Conservation (phyloP, 2,329 filamentous ascomycete species). For the Cephalotrichum gorgonifer region DNA sequence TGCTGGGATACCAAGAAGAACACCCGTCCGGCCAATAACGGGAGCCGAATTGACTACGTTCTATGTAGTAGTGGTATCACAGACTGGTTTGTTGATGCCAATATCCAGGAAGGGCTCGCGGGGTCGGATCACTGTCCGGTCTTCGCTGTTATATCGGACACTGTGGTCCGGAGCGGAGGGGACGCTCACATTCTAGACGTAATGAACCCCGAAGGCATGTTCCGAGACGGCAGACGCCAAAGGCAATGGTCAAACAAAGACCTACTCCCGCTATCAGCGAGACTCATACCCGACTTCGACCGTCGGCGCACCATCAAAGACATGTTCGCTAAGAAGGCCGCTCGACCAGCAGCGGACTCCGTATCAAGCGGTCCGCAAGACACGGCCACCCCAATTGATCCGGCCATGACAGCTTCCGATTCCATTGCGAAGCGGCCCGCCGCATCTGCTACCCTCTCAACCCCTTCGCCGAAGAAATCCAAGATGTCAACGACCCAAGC, state of each 20-base stretch:
- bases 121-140: conserved; percentile 97
- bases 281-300: conserved; percentile 79
- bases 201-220: conserved; percentile 68
- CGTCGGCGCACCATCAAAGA: conserved; percentile 77
- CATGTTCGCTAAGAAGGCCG: conserved; percentile 65
- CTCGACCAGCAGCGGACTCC: conserved; percentile 19
- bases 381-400: background rate
- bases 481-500: conserved; percentile 14
- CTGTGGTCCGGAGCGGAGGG: conserved; percentile 38
- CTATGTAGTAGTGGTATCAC: conserved; percentile 72
- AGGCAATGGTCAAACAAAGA: conserved; percentile 58
- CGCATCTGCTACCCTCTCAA: conserved; percentile 12
- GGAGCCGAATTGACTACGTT: conserved; percentile 87
- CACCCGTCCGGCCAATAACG: conserved; percentile 89
- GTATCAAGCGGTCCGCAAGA: background rate
- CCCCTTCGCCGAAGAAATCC: conserved; percentile 6
- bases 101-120: conserved; percentile 89
- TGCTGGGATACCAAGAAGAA: conserved; percentile 96
- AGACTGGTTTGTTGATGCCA: conserved; percentile 66
- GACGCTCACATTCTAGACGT: conserved; percentile 54
- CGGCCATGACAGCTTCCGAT: background rate
- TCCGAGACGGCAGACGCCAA: conserved; percentile 53
- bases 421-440: conserved; percentile 2
- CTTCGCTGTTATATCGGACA: conserved; percentile 62
- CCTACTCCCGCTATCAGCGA: conserved; percentile 65